These are phyloP conservation scores for Penicillium corylophilum DNA, from an alignment of 2,329 filamentous ascomycete genomes.

Conservation along the genomic window DNA sequence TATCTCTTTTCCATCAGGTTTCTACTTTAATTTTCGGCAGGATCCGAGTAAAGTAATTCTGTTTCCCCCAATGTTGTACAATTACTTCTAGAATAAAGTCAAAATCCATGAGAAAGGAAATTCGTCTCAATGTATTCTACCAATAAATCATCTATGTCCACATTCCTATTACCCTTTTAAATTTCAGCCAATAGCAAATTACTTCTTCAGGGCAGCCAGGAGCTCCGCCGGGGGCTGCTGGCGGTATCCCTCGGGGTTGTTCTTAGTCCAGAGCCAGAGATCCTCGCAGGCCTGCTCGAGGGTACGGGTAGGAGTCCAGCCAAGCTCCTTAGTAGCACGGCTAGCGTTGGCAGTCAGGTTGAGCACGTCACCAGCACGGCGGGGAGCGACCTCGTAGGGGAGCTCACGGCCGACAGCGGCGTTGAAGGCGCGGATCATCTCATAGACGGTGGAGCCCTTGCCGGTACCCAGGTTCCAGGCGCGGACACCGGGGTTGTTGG, in stretches of 20 bases:
- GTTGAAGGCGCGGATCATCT: slow-evolving; percentile 96
- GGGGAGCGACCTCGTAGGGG: slow-evolving; percentile 78
- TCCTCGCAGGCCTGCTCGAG: slow-evolving; percentile 93
- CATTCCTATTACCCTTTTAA: slow-evolving; percentile 3
- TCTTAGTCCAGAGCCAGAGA: slow-evolving; percentile 94
- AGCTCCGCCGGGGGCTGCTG: slow-evolving; percentile 86
- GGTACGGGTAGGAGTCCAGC: slow-evolving; percentile 87
- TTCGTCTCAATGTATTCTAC: slow-evolving; percentile 37
- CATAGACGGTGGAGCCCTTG: slow-evolving; percentile 90
- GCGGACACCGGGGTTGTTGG: slow-evolving; percentile 72
- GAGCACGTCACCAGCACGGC: slow-evolving; percentile 85
- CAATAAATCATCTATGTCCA: slow-evolving; percentile 18
- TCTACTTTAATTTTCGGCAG: no score
- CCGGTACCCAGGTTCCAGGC: slow-evolving; percentile 97
- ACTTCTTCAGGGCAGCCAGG: slow-evolving; percentile 55
- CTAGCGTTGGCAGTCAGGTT: slow-evolving; percentile 90
- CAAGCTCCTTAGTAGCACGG: slow-evolving; percentile 81
- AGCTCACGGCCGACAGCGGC: slow-evolving; percentile 80
- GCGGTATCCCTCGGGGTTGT: slow-evolving; percentile 92
- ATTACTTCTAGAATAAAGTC: not conserved
- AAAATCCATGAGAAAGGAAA: slow-evolving; percentile 29
- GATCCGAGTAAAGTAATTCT: not conserved
- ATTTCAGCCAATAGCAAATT: slow-evolving; percentile 7
- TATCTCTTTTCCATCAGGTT: not conserved
- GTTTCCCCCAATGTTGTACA: not conserved